Evolutionary conservation across 805 yeast genomes (phyloP).

Genomic region (Candida xiaguanensis): DNA sequence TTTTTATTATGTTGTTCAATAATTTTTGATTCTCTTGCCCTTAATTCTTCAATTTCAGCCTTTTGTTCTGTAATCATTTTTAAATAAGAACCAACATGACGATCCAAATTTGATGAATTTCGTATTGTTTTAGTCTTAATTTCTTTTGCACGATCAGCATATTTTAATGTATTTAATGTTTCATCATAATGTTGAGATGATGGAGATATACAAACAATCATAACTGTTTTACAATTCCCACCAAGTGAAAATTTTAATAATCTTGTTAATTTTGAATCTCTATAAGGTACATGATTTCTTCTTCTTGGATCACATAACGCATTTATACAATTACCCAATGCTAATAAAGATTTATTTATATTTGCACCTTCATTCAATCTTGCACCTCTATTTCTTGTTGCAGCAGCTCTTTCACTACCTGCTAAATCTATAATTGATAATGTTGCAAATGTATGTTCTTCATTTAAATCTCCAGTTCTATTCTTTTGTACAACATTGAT

Average conservation of each 20-base stretch:
- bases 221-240: constrained; percentile 91
- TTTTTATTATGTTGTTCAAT: constrained; percentile 36
- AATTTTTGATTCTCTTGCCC: constrained; percentile 47
- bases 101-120: constrained; percentile 69
- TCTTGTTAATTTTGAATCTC: constrained; percentile 88
- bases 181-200: constrained; percentile 87
- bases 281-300: constrained; percentile 76
- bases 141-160: constrained; percentile 88
- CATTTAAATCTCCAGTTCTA: constrained; percentile 58
- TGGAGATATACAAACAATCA: constrained; percentile 94
- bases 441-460: constrained; percentile 73
- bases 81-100: constrained; percentile 82
- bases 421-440: constrained; percentile 88
- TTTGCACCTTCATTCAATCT: constrained; percentile 89
- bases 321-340: constrained; percentile 91
- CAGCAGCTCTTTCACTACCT: constrained; percentile 92
- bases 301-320: constrained; percentile 76
- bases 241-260: constrained; percentile 85
- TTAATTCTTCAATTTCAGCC: constrained; percentile 65
- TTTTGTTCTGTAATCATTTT: constrained; percentile 82
- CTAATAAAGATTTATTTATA: constrained; percentile 81
- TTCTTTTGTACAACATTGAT: constrained; percentile 62
- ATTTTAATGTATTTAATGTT: constrained; percentile 83
- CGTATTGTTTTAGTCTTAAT: constrained; percentile 77
- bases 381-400: constrained; percentile 80